phyloP scores from a whole-genome alignment of 2,329 filamentous ascomycete genomes.

The Aspergillus brasiliensis region DNA sequence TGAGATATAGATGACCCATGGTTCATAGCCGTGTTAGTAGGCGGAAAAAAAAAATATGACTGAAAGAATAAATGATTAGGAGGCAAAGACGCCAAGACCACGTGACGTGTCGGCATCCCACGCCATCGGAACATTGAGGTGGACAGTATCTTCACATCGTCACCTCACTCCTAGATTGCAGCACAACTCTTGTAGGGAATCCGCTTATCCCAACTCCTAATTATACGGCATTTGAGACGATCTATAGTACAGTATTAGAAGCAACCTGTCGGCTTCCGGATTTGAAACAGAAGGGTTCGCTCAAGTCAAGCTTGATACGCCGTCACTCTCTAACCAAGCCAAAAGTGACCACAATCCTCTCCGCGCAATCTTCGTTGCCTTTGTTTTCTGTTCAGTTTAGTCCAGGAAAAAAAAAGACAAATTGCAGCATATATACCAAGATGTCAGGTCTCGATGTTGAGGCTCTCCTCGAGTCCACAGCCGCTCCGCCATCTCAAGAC shows the following conservation, averaged over 20 bases:
- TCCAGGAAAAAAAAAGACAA: conserved; percentile 29
- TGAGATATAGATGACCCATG: background rate
- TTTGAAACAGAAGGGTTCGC: conserved; percentile 40
- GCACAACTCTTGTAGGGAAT: background rate
- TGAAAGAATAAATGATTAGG: conserved; percentile 7
- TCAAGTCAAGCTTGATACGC: conserved; percentile 27
- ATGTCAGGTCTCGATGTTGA: conserved; percentile 82
- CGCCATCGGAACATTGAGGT: conserved; percentile 2
- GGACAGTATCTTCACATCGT: conserved; percentile 9
- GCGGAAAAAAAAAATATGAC: background rate
- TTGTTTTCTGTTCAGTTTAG: conserved; percentile 21
- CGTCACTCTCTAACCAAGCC: conserved; percentile 36
- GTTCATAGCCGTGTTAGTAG: background rate
- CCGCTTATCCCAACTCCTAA: background rate
- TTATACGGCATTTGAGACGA: background rate
- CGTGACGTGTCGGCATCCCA: conserved; percentile 12
- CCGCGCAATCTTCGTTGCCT: conserved; percentile 28
- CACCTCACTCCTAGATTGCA: conserved; percentile 7
- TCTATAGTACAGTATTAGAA: background rate
- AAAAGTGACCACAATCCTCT: conserved; percentile 42
- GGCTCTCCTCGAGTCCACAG: conserved; percentile 84
- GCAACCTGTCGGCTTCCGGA: conserved; percentile 10
- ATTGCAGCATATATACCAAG: conserved; percentile 33
- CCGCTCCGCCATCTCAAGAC: conserved; percentile 54
- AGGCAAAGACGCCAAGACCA: conserved; percentile 19